A percentile compares a stretch with the other conserved stretches of the same genome.
Conservation (phyloP, 1,284 basidiomycete genomes). For the Leccinum fuscescens region DNA sequence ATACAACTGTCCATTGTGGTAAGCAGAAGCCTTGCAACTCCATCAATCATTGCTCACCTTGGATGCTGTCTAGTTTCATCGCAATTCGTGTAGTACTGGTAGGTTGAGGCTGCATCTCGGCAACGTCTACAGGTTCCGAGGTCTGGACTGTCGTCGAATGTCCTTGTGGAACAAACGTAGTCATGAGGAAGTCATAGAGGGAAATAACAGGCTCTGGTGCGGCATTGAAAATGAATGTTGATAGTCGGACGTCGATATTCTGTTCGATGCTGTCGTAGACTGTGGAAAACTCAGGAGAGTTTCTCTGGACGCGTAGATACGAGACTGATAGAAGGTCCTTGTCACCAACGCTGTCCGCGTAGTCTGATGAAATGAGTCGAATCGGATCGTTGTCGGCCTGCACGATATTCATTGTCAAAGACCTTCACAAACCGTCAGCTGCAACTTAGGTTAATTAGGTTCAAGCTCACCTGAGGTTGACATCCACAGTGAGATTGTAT, state of each 20-base stretch:
- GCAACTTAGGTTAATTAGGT: not conserved
- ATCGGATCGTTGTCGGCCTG: slow-evolving; percentile 58
- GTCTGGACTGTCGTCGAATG: slow-evolving; percentile 8
- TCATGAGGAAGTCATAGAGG: slow-evolving; percentile 98
- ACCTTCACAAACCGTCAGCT: slow-evolving; percentile 40
- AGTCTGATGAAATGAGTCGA: slow-evolving; percentile 77
- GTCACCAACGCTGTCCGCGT: slow-evolving; percentile 44
- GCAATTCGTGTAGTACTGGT: slow-evolving; percentile 77
- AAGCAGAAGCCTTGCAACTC: slow-evolving; percentile 1
- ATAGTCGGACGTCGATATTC: slow-evolving; percentile 84
- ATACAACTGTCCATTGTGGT: slow-evolving; percentile 54
- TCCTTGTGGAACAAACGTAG: slow-evolving; percentile 79
- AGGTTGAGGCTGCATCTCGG: slow-evolving; percentile 18
- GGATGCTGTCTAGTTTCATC: slow-evolving; percentile 85
- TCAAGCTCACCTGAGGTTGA: slow-evolving; percentile 67
- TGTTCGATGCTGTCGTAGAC: slow-evolving; percentile 89
- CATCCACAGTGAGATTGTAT: slow-evolving; percentile 86
- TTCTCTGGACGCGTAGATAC: slow-evolving; percentile 80
- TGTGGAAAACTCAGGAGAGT: slow-evolving; percentile 85
- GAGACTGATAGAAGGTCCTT: slow-evolving; percentile 83
- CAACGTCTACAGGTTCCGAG: slow-evolving; percentile 14
- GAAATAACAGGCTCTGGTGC: slow-evolving; percentile 91
- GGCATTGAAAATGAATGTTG: slow-evolving; percentile 89
- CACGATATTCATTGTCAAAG: slow-evolving; percentile 69
- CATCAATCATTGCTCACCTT: slow-evolving; percentile 47